Evolutionary conservation across 2,329 filamentous ascomycete genomes (phyloP), one percentile per base, ranked within the genome.

Genomic region (Phaeosphaeria sp.): DNA sequence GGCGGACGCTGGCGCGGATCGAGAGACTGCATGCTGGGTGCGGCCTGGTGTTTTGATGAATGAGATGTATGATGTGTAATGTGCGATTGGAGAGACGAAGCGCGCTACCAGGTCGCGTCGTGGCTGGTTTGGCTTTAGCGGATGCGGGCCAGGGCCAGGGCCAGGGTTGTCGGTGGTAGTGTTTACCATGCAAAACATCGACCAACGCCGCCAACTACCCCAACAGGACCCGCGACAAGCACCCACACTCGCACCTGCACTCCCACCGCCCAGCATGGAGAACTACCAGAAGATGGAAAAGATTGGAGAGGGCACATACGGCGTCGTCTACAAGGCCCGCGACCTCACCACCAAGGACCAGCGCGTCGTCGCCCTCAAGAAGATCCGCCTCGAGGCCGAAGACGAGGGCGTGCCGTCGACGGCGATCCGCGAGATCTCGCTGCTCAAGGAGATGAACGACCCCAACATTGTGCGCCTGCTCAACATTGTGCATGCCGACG

Each of bases 241-340:
- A 58, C 49, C 59, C 59, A 64, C 65, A 42, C 62, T 56, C 54
- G 77, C 60, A n/a, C n/a, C n/a, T n/a, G n/a, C n/a, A n/a, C n/a
- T n/a, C n/a, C n/a, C n/a, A n/a, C n/a, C n/a, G n/a, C n/a, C n/a
- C n/a, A n/a, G n/a, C 66, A 96, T 97, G 93, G 92, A 97, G 80
- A 96, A 96, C 81, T 97, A 97, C 79, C 91, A 96, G 81, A 96
- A 96, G 82, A 86, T 97, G 73, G 93, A 97, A 83, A 97, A 97
- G 84, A 93, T 97, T 73, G 93, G 93, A 79, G 93, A 97, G 87
- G 93, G 93, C 72, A 97, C 93, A 17, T 97, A 97, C 76, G 93
- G 93, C 78, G 93, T 97, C 62, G 93, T 97, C 63, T 97, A 97
- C 87, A 96, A 96, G 80, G 93, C 93, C 58, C 88, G 90, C 66